Base-by-base conservation (phyloP, 2,329 filamentous ascomycete genomes). In the Cytospora leucostoma region DNA sequence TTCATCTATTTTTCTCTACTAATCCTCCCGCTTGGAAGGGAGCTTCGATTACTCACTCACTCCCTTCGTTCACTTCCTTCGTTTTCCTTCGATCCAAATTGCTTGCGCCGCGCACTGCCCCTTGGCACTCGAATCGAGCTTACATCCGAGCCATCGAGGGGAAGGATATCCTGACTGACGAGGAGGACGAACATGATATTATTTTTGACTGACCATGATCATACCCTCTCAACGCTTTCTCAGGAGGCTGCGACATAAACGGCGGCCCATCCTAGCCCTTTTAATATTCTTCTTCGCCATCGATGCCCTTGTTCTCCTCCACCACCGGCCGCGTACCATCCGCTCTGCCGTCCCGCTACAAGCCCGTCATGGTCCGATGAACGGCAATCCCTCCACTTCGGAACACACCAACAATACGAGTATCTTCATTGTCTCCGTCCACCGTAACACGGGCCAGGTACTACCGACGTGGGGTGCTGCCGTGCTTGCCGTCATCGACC, bases 401-500 rank as follows among this genome's bases (percentile, higher is more conserved):
- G 12, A 3, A n/a, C 8, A 32, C 8, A 13, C 37, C 13, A 33
- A 63, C 34, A 75, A 76, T 52, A 69, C 72, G 11, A 74, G 72
- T 12, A 81, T 91, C 67, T 91, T 84, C 75, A 88, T 91, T 59
- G 84, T 85, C 15, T 86, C 84, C 50, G 82, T 88, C 58, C 87
- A 90, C 71, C 89, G 87, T 79, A 91, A 90, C 69, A 87, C 84
- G 62, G 87, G 86, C 66, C 67, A 70, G 0, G 79, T 90, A 27
- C 78, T 91, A 4, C 81, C 83, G 17, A 77, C 75, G 10, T 90
- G 88, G 87, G 85, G 81, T 67, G 73, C 80, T 15, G 84, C 83
- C 3, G 75, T 91, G 1, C 65, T 88, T 1, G 77, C 81, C 2
- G 75, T 91, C 34, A 79, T 84, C 38, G 76, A 81, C 65, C 76